A percentile compares a stretch with the other conserved stretches of the same genome.
These are phyloP conservation scores for Mycena indigotica DNA, from an alignment of 768 basidiomycete species.

Conservation along the genomic window DNA sequence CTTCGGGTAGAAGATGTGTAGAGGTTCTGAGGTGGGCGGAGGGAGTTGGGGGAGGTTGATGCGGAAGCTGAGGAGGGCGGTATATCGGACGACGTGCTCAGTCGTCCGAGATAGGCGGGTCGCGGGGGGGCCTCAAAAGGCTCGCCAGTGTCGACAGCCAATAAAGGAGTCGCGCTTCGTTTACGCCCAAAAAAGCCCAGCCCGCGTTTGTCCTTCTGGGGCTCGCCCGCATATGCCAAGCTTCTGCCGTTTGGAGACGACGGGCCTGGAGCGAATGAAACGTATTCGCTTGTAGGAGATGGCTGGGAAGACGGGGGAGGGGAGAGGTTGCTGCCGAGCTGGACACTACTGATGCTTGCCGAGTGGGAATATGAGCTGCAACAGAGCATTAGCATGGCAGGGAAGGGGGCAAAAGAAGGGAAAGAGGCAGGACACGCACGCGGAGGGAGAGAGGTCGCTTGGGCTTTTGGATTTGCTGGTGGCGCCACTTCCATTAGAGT, in stretches of 20 bases:
- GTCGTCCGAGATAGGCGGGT: conserved; percentile 4
- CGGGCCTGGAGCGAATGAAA: conserved; percentile 13
- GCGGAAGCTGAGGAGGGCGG: not conserved
- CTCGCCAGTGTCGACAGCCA: not conserved
- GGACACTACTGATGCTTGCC: not conserved
- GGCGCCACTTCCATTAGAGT: not conserved
- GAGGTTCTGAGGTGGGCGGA: not conserved
- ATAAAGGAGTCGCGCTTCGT: not conserved
- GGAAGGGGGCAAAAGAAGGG: not conserved
- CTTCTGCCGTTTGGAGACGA: conserved; percentile 15
- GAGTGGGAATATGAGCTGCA: not conserved
- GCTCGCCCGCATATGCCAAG: conserved; percentile 17
- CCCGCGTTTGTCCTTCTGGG: not conserved
- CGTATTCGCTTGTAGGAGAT: conserved; percentile 13
- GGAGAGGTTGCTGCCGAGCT: not conserved
- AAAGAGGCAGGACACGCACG: not conserved
- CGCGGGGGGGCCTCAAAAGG: not conserved
- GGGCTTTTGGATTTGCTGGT: conserved; percentile 7
- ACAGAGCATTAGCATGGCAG: not conserved
- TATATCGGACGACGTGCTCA: conserved; percentile 14
- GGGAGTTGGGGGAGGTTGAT: not conserved
- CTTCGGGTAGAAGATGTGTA: conserved; percentile 6
- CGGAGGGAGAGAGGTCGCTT: conserved; percentile 1
- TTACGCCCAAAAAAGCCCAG: conserved; percentile 19
- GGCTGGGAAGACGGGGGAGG: not conserved